These are phyloP conservation scores for Flaveria trinervia DNA, from an alignment of 129 eudicot species.

Conservation along the genomic window DNA sequence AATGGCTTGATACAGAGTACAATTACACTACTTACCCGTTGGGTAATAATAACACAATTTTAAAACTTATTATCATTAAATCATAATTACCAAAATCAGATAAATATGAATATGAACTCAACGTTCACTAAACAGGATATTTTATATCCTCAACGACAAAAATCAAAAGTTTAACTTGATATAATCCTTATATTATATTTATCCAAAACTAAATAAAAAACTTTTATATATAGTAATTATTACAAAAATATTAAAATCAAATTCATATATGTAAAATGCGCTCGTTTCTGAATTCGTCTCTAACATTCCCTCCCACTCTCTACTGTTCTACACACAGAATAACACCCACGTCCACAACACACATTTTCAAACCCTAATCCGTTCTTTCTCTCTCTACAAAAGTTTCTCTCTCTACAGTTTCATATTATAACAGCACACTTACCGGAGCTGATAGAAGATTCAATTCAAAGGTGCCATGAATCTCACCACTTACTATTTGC, in stretches of 20 bases:
- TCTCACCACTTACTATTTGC: conserved; percentile 29
- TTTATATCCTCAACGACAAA: too few species aligned
- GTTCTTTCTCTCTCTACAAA: conserved; percentile 8
- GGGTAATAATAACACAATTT: background rate
- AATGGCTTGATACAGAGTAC: background rate
- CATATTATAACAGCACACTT: conserved; percentile 9
- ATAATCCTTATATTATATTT: too few species aligned
- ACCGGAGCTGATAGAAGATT: conserved; percentile 34
- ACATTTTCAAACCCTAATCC: conserved; percentile 19
- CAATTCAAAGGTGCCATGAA: conserved; percentile 37
- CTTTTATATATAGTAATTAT: background rate
- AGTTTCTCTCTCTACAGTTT: conserved; percentile 30
- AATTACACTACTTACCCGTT: background rate
- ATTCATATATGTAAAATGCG: background rate
- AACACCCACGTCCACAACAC: conserved; percentile 36
- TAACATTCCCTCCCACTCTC: conserved; percentile 25
- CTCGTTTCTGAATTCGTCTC: background rate
- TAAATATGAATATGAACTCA: background rate
- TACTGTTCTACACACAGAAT: conserved; percentile 8
- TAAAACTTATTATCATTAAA: background rate
- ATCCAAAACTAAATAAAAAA: too few species aligned
- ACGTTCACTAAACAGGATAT: background rate
- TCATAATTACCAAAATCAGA: background rate
- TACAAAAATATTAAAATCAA: background rate
- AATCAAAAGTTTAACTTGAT: too few species aligned